Base-by-base conservation (phyloP, 192 early-diverging fungal species). In the Coemansia guatemalensis region DNA sequence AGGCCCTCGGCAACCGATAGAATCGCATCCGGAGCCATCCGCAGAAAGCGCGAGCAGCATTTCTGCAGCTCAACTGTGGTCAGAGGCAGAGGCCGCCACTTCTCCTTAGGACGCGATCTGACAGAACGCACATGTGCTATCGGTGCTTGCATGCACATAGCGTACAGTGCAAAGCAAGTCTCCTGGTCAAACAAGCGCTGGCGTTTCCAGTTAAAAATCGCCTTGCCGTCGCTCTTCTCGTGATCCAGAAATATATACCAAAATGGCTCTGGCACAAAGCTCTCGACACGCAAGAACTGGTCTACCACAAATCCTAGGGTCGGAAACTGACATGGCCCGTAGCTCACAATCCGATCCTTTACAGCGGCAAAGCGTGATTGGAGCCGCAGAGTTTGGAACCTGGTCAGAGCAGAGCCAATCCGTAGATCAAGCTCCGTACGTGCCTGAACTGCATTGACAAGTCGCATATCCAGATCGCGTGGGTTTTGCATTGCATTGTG, bases 61-160 rank as follows among this genome's bases (percentile, higher is more conserved):
- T 95, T 99, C 65, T 92, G 91, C 76, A 99, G 62, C 68, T 99
- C 97, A 1, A 98, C 86, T 0, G 97, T 99, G 0, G 96, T 97
- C 48, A 99, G 77, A 7, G 97, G 97, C 22, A 92, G 58, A 11
- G 97, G 97, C 57, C 88, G 84, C 89, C 92, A 94, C 86, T 95
- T 98, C 4, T 82, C 83, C 53, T 86, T 92, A 1, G 88, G 85
- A 35, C 88, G 86, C 27, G 82, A 73, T 0, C 63, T 64, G 18
- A 94, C 86, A 35, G 76, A 67, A 11, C 72, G 81, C 0, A 97
- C 85, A 1, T 63, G 74, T 0, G 88, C 94, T 7, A 60, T 62
- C 0, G 82, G 84, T 22, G 75, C 53, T 1, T 85, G 78, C 27
- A 91, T 58, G 79, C 95, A 96, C 9, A 71, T 53, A 22, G 91